Base-by-base conservation (phyloP, 768 basidiomycete genomes). In the Arthromyces matolae region DNA sequence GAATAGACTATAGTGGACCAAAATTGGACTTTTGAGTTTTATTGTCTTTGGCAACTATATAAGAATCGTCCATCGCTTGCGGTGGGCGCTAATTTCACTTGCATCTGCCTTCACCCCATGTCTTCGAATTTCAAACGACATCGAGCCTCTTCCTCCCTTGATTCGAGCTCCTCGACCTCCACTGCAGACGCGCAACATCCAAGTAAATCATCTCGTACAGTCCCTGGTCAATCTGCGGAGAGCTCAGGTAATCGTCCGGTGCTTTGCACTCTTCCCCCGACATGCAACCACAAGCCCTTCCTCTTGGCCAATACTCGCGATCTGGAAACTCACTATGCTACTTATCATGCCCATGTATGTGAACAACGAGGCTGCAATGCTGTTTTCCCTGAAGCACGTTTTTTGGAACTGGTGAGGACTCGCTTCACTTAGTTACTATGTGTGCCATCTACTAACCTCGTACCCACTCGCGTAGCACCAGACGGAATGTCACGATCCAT, bases 401-500 rank as follows among this genome's bases (percentile, higher is more conserved):
- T 93, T 23, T 63, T 95, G 39, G 83, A 88, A 56, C 60, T 95
- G 70, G 92, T 93, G 64, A 71, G 91, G 71, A 38, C 44, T 27
- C 34, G n/a, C 34, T 27, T 25, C 34, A 18, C 34, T 27, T 25
- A 40, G n/a, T 20, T 27, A 32, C 18, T 46, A 13, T 10, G 7
- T 39, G 19, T 36, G 27, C 46, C 16, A 34, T 29, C 47, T 32
- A 3, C 40, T 32, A 41, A n/a, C 35, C 10, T 42, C 28, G 44
- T 13, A 27, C 5, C 32, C 32, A 41, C 47, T 41, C 25, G 41
- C 54, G 27, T 57, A 87, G 86, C 87, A 90, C 65, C 82, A 86
- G 61, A 86, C 84, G 19, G 93, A 95, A 68, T 87, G 84, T 54
- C 93, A 95, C 53, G 90, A 95, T 66, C 86, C 91, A 4, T 68